Percentiles rank a stretch among this genome's conserved stretches.
Conservation (phyloP, 768 basidiomycete species). For the Mycena indigotica region DNA sequence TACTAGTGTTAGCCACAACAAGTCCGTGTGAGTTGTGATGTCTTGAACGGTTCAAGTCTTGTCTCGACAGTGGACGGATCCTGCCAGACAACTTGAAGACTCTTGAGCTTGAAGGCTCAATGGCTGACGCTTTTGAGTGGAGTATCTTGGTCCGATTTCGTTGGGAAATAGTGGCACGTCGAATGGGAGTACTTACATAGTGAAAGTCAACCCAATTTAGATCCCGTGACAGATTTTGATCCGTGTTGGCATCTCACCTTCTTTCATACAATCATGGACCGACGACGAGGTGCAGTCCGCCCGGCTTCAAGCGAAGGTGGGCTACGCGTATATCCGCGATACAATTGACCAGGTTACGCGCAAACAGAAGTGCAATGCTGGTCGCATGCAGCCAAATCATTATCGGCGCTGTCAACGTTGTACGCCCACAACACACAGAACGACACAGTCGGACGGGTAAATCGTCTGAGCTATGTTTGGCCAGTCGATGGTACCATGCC, state of each 20-base stretch:
- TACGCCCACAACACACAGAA: conserved; percentile 50
- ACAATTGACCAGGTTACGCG: conserved; percentile 20
- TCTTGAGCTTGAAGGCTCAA: too few relatives aligned
- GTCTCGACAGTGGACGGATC: too few relatives aligned
- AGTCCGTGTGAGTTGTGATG: too few relatives aligned
- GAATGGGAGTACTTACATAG: too few relatives aligned
- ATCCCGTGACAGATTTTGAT: too few relatives aligned
- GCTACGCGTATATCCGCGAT: conserved; percentile 18
- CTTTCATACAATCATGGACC: conserved; percentile 52
- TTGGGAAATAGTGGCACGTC: too few relatives aligned
- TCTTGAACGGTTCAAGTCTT: too few relatives aligned
- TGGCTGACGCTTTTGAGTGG: too few relatives aligned
- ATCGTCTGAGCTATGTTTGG: conserved; percentile 71
- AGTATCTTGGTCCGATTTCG: too few relatives aligned
- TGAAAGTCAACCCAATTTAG: too few relatives aligned
- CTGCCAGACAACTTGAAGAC: too few relatives aligned
- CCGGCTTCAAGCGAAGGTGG: conserved; percentile 79
- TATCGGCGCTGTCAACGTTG: conserved; percentile 56
- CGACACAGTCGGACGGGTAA: conserved; percentile 72
- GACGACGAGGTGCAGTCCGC: conserved; percentile 61
- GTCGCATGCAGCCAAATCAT: conserved; percentile 65
- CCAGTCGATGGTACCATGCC: conserved; percentile 69
- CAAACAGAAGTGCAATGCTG: conserved; percentile 72
- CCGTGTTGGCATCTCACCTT: not conserved
- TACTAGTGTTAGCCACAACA: too few relatives aligned